Base-by-base conservation (phyloP, 2,329 filamentous ascomycete species). In the Magnaporthiopsis poae region DNA sequence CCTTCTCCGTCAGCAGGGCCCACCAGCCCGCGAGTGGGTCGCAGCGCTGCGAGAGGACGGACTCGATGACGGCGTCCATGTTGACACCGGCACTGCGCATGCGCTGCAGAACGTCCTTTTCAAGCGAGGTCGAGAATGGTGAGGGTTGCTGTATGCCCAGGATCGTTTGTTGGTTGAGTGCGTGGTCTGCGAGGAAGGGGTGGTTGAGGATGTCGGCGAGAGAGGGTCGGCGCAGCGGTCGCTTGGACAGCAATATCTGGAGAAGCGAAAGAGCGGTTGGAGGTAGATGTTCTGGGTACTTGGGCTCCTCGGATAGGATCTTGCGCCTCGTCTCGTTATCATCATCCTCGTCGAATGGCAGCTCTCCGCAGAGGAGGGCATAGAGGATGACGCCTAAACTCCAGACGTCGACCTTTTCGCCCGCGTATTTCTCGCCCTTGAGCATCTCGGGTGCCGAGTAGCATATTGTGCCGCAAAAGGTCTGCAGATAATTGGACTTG, bases 371-470 rank as follows among this genome's bases (percentile, higher is more conserved):
- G 33, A 96, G 80, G 67, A 96, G 79, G 63, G 91, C 91, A 73
- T 93, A 95, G 1, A 95, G 81, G 68, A 96, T 95, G 66, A 96
- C 89, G 15, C 91, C 91, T 70, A 96, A 75, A 73, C 91, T 95
- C 91, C 91, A 99, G 5, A 99, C 92, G 74, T 99, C 95, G 63
- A 99, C 94, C 80, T 97, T 98, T 80, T 97, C 92, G 33, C 92
- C 94, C 0, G 93, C 95, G 75, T 99, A 99, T 77, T 96, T 98
- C 77, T 99, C 95, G 59, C 93, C 95, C 76, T 95, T 96, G 60
- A 99, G 83, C 95, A 99, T 99, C 77, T 99, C 95, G 2, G 95
- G 95, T 2, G 95, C 95, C 66, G 92, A 96, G 78, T 99, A 99
- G 79, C 94, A 98, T 69, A 99, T 89, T 0, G 95, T 99, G 5